phyloP scores from a whole-genome alignment of 1,139 yeast species.

The Yamadazyma songkhlaensis region DNA sequence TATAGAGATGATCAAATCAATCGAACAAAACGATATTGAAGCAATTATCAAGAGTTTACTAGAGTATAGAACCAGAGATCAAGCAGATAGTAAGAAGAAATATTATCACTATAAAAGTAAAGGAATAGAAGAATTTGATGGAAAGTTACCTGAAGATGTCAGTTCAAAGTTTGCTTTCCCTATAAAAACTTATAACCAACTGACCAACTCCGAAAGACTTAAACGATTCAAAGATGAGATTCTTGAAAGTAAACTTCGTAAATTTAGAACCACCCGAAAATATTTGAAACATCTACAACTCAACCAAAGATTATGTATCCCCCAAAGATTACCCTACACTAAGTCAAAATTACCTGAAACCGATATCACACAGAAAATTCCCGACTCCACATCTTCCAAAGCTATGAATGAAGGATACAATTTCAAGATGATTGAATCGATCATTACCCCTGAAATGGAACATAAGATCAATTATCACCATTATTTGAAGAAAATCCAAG shows the following conservation, averaged over 20 bases:
- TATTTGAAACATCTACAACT: slow-evolving; percentile 30
- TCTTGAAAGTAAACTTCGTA: slow-evolving; percentile 8
- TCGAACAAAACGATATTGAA: not conserved
- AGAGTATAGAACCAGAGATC: slow-evolving; percentile 1
- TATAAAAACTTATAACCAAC: slow-evolving; percentile 2
- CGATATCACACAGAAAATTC: slow-evolving; percentile 9
- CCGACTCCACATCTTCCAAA: slow-evolving; percentile 13
- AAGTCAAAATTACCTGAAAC: slow-evolving; percentile 9
- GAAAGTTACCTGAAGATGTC: slow-evolving; percentile 8
- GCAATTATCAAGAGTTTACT: not conserved
- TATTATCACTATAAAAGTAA: slow-evolving; percentile 2
- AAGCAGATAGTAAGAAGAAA: not conserved
- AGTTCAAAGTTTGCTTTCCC: slow-evolving; percentile 12
- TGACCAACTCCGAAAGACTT: slow-evolving; percentile 11
- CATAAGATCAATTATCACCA: slow-evolving; percentile 32
- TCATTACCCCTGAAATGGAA: slow-evolving; percentile 37
- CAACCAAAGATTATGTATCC: slow-evolving; percentile 28
- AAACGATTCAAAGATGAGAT: slow-evolving; percentile 12
- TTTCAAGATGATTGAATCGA: slow-evolving; percentile 28
- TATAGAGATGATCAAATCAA: not conserved
- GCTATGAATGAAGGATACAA: slow-evolving; percentile 32
- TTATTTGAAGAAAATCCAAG: slow-evolving; percentile 18
- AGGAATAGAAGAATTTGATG: slow-evolving; percentile 9
- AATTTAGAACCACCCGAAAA: slow-evolving; percentile 17
- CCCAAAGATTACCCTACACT: slow-evolving; percentile 33